Evolutionary conservation across 768 basidiomycete genomes (phyloP).

Genomic region (Hygrocybe punicea): DNA sequence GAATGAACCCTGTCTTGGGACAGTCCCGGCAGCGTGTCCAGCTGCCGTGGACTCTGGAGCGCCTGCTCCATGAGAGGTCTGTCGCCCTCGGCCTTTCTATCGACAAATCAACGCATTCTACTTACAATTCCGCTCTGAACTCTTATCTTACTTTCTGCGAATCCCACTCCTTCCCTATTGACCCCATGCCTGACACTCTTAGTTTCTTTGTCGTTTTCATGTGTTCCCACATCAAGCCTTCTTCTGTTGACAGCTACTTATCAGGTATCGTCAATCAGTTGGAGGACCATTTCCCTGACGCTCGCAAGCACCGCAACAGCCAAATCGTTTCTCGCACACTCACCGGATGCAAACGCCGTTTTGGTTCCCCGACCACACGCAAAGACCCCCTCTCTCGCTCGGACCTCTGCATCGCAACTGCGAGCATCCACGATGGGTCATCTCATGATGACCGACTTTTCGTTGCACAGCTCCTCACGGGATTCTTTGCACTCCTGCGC

Average conservation of each 20-base stretch:
- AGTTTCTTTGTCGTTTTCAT: slow-evolving; percentile 30
- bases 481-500: slow-evolving; percentile 12
- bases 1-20: slow-evolving; percentile 3
- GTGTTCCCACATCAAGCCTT: too few relatives aligned
- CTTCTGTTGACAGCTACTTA: too few relatives aligned
- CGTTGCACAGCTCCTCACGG: slow-evolving; percentile 8
- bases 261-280: too few relatives aligned
- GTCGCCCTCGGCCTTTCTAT: slow-evolving; percentile 19
- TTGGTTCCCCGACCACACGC: too few relatives aligned
- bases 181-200: too few relatives aligned
- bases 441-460: slow-evolving; percentile 26
- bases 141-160: too few relatives aligned
- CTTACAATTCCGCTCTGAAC: too few relatives aligned
- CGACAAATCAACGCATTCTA: slow-evolving; percentile 28
- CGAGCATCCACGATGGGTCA: background rate
- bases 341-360: too few relatives aligned
- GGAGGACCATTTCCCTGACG: slow-evolving; percentile 18
- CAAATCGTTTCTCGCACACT: slow-evolving; percentile 12
- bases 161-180: too few relatives aligned
- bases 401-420: slow-evolving; percentile 6
- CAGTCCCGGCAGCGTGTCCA: slow-evolving; percentile 30
- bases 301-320: background rate
- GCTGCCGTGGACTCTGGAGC: slow-evolving; percentile 35
- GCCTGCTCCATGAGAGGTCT: slow-evolving; percentile 27
- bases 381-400: too few relatives aligned